These are phyloP conservation scores for Monilinia fructigena DNA, from an alignment of 2,329 filamentous ascomycete species.

Conservation along the genomic window DNA sequence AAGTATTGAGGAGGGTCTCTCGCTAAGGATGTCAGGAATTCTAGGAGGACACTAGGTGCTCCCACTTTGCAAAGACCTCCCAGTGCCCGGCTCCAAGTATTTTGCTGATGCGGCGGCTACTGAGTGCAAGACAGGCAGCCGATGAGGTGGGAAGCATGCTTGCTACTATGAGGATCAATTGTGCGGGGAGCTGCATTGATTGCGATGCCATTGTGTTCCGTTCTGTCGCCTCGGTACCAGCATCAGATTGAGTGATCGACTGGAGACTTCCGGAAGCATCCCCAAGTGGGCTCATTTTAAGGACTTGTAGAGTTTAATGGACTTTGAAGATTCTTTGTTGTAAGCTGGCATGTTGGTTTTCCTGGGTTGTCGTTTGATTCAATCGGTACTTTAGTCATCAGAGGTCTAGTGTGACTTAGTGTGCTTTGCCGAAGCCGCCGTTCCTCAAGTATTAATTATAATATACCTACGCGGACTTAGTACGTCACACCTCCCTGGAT, in stretches of 20 bases:
- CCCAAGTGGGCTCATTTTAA: not conserved
- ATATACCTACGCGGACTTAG: no score
- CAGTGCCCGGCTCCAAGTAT: not conserved
- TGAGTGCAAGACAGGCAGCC: constrained; percentile 8
- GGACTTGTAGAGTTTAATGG: not conserved
- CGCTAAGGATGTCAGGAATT: constrained; percentile 18
- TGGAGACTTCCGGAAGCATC: not conserved
- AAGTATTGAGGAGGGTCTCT: constrained; percentile 20
- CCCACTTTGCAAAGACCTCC: not conserved
- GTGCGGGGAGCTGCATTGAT: constrained; percentile 20
- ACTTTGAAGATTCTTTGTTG: not conserved
- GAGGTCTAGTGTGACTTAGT: no score
- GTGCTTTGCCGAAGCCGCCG: no score
- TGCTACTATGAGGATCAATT: constrained; percentile 23
- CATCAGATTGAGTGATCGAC: not conserved
- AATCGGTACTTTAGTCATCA: no score
- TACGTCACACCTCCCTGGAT: no score
- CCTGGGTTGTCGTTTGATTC: no score
- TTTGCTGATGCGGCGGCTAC: not conserved
- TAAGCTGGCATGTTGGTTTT: no score
- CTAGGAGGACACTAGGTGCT: not conserved
- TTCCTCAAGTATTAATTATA: not conserved
- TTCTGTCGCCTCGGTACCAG: not conserved
- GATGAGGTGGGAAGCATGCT: constrained; percentile 1
- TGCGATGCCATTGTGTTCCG: not conserved